Conservation (phyloP, 345 rosid species). For the Psidium guajava region DNA sequence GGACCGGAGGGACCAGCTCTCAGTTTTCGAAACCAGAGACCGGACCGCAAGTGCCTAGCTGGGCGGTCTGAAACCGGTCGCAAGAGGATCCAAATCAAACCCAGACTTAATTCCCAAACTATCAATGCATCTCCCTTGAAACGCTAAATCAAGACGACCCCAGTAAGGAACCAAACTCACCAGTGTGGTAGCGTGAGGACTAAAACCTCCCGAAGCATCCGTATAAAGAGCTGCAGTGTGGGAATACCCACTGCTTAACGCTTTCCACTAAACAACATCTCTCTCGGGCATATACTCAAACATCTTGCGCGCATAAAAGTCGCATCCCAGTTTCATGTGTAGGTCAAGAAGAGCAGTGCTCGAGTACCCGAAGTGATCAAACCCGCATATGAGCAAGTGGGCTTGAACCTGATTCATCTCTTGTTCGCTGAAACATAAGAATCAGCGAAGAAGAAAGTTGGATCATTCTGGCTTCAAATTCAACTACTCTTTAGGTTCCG, state of each 20-base stretch:
- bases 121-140: constrained; percentile 57
- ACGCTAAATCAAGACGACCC: constrained; percentile 29
- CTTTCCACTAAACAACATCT: constrained; percentile 73
- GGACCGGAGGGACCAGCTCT: too few species aligned
- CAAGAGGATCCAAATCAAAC: constrained; percentile 27
- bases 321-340: constrained; percentile 29
- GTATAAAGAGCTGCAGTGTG: constrained; percentile 32
- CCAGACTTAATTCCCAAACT: constrained; percentile 46
- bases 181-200: constrained; percentile 35
- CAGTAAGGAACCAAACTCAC: constrained; percentile 50
- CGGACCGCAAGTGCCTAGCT: too few species aligned
- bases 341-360: constrained; percentile 40
- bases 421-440: neutral
- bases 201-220: constrained; percentile 42
- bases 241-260: constrained; percentile 60
- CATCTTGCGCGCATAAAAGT: constrained; percentile 23
- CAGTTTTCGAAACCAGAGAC: too few species aligned
- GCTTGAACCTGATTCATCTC: constrained; percentile 36
- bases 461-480: constrained; percentile 31
- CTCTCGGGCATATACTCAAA: constrained; percentile 56
- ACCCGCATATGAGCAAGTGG: constrained; percentile 39
- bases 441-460: constrained; percentile 19
- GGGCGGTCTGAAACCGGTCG: too few species aligned
- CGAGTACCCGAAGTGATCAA: constrained; percentile 37
- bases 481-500: neutral